Conservation (phyloP, 2,329 filamentous ascomycete species). For the Aureobasidium sp. region DNA sequence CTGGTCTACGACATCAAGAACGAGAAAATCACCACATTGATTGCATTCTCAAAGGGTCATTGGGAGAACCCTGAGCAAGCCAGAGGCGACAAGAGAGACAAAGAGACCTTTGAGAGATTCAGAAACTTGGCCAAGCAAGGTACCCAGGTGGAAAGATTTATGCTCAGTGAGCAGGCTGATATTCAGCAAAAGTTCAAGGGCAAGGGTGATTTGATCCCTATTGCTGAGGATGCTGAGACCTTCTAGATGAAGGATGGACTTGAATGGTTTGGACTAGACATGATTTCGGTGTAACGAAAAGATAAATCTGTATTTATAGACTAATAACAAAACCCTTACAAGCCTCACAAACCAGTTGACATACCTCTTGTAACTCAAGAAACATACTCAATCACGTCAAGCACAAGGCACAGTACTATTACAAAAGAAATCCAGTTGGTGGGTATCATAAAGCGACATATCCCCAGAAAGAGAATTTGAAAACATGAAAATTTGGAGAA, state of each 20-base stretch:
- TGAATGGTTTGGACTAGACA: not conserved
- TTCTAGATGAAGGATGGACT: conserved; percentile 21
- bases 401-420: not conserved
- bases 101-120: conserved; percentile 47
- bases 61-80: conserved; percentile 48
- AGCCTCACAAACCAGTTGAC: no score
- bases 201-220: conserved; percentile 41
- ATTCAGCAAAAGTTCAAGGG: conserved; percentile 47
- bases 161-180: conserved; percentile 50
- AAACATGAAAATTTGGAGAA: not conserved
- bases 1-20: conserved; percentile 50
- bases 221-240: conserved; percentile 35
- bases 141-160: conserved; percentile 43
- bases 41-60: conserved; percentile 49
- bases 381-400: no score
- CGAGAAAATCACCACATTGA: conserved; percentile 44
- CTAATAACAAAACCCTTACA: not conserved
- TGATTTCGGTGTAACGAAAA: no score
- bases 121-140: conserved; percentile 44
- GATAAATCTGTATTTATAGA: no score
- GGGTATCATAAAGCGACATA: conserved; percentile 4
- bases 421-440: conserved; percentile 10
- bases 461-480: not conserved
- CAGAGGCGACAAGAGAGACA: conserved; percentile 51
- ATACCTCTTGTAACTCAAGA: no score